Conservation (phyloP, 164 flowering plant genomes). For the Macadamia integrifolia region DNA sequence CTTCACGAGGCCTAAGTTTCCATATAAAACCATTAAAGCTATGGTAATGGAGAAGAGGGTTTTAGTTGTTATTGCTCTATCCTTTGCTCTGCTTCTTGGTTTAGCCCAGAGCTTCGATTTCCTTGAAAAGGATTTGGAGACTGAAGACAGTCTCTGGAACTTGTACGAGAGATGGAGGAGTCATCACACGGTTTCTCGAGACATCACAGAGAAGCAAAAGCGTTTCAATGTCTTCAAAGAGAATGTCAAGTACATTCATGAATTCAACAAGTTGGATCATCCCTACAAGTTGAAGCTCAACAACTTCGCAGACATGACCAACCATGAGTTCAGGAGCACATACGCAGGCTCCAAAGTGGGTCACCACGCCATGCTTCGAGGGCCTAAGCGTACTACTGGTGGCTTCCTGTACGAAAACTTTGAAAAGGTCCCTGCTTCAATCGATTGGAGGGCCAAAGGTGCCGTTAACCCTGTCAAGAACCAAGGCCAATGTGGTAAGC, state of each 20-base stretch:
- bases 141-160: constrained; percentile 16
- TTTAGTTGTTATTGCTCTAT: no score
- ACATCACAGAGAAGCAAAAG: constrained; percentile 45
- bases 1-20: no score
- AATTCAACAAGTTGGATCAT: constrained; percentile 58
- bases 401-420: constrained; percentile 53
- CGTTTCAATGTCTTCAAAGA: constrained; percentile 11
- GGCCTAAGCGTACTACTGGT: constrained; percentile 21
- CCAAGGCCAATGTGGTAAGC: constrained; percentile 76
- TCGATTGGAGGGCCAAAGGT: constrained; percentile 78
- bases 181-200: constrained; percentile 20
- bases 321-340: background rate
- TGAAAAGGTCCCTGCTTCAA: constrained; percentile 31
- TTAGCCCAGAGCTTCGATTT: constrained; percentile 34
- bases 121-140: constrained; percentile 43
- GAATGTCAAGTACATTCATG: constrained; percentile 21
- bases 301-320: background rate
- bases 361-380: constrained; percentile 54
- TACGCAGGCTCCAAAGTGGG: constrained; percentile 49
- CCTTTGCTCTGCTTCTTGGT: constrained; percentile 8
- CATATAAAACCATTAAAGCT: no score
- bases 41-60: no score
- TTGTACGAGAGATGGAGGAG: constrained; percentile 56
- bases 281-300: constrained; percentile 59
- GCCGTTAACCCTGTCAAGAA: constrained; percentile 66